Base-by-base conservation (phyloP, 257 asterid genomes). In the Primulina tabacum region DNA sequence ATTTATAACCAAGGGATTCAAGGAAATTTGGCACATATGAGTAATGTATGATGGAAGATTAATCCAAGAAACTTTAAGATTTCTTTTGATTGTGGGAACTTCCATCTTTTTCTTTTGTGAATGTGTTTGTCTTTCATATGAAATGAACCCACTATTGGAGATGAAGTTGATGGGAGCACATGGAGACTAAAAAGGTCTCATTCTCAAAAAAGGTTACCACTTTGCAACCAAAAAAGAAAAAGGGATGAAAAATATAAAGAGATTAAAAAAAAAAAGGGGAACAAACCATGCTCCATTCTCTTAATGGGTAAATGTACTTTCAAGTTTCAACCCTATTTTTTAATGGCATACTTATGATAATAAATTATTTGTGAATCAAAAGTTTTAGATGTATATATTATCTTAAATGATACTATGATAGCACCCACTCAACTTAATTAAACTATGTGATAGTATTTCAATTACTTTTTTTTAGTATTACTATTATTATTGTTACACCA, bases 281-380 rank as follows among this genome's bases (percentile, higher is more conserved):
- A 73, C 84, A 82, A 70, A 87, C 91, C 95, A 83, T 80, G 88
- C 84, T 76, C 79, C 83, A 29, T 71, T 74, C 26, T 76, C 89
- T 67, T 73, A 52, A 57, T 66, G 61, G 74, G 73, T 71, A 59
- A 72, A 67, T 78, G 84, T 78, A 76, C 83, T 77, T 74, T 68
- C 57, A 21, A 20, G 38, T 64, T 73, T 59, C 70, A 35, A 66
- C 70, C 53, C 56, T 52, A 67, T 69, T 69, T 43, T 75, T 71
- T 60, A 75, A 37, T 71, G 32, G 1, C 38, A 34, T 34, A 6
- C 7, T 34, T 34, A 34, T 34, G 2, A 8, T 34, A 32, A 32
- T 34, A 34, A 6, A 6, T 34, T 34, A 34, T 34, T 34, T 34
- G 38, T 7, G 38, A 9, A 34, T 34, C 38, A 34, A 34, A 34